Evolutionary conservation across 2,329 filamentous ascomycete species (phyloP), one percentile per base, ranked within the genome.

Genomic region (Penicillium hesseltinei): DNA sequence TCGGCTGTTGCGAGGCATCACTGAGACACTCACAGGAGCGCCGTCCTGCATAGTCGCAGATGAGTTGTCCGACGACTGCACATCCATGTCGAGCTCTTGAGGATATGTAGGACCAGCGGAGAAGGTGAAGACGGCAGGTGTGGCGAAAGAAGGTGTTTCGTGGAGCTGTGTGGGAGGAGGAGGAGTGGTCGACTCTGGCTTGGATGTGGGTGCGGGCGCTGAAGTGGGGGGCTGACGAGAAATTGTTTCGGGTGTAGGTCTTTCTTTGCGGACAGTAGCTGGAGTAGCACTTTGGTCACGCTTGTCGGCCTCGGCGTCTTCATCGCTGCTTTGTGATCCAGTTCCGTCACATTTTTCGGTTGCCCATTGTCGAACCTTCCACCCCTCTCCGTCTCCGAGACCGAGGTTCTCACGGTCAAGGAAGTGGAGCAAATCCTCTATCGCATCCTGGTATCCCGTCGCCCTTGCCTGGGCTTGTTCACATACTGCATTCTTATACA

Each of bases 361-460:
- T 25, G 78, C 78, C 85, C 85, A 88, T 71, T 85, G 83, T 61
- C 85, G 76, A 59, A 88, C 80, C 64, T 78, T 78, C 81, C 83
- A 86, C 8, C 85, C 91, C 73, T 96, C 92, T 15, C 90, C 90
- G 73, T 94, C 90, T 47, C 82, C 84, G 13, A 94, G 71, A 0
- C 91, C 91, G 54, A 96, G 81, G 62, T 90, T 86, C 70, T 92
- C 87, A 69, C 85, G 88, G 71, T 97, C 92, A 53, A 97, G 78
- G 65, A 96, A 95, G 17, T 82, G 77, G n/a, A 97, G 78, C 5
- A 99, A 80, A 65, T 97, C 93, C 62, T 97, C 91, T 38, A 99
- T 80, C 38, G 92, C 95, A 71, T 97, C 92, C 73, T 97, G 92
- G 68, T 97, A 97, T 27, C 94, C 94, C 39, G 92, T 88, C 50